Evolutionary conservation across 2,329 filamentous ascomycete species (phyloP).

Genomic region (Pseudocercospora cruenta): DNA sequence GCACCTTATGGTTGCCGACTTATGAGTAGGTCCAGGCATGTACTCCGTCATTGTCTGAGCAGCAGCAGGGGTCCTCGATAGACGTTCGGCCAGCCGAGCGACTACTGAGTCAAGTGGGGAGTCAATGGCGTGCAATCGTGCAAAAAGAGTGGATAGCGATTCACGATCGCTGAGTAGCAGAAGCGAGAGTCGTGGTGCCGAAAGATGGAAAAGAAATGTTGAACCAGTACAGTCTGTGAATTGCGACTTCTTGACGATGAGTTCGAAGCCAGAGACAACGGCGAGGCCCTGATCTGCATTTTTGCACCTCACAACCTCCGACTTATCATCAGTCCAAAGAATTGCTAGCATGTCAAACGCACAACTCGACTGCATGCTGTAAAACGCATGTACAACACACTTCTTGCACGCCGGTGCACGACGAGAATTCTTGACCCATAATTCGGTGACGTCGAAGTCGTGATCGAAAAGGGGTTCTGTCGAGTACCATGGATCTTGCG

Average conservation of each 20-base stretch:
- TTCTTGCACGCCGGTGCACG: not conserved
- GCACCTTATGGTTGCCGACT: not conserved
- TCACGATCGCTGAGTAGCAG: not conserved
- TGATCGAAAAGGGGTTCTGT: not conserved
- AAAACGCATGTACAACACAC: not conserved
- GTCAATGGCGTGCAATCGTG: not conserved
- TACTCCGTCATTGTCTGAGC: slow-evolving; percentile 1
- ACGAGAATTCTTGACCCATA: not conserved
- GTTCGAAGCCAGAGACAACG: not conserved
- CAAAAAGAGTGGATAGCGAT: not conserved
- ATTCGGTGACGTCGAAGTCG: not conserved
- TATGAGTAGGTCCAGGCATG: not conserved
- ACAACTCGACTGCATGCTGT: too few relatives aligned
- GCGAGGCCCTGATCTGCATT: too few relatives aligned
- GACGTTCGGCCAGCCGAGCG: not conserved
- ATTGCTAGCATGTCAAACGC: too few relatives aligned
- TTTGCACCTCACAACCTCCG: too few relatives aligned
- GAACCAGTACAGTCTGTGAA: not conserved
- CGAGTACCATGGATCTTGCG: not conserved
- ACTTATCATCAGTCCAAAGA: too few relatives aligned
- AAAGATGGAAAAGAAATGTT: not conserved
- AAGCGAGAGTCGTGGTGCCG: not conserved
- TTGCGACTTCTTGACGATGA: not conserved
- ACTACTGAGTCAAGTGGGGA: slow-evolving; percentile 4
- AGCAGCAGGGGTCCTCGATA: not conserved